Evolutionary conservation across 345 rosid genomes (phyloP).

Genomic region (Alliaria petiolata): DNA sequence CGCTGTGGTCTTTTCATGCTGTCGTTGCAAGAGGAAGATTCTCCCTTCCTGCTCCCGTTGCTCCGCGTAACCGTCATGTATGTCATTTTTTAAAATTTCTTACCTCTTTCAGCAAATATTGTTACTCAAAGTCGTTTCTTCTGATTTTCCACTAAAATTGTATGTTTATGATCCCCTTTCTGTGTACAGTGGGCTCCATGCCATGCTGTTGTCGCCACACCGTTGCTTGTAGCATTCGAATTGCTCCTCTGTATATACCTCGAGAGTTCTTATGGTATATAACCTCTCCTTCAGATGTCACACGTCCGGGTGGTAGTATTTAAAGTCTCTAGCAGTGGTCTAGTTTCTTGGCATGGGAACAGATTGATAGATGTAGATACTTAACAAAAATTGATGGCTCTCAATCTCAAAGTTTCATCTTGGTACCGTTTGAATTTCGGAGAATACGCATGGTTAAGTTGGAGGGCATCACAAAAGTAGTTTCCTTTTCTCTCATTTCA

Average conservation of each 20-base stretch:
- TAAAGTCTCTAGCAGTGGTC: background rate
- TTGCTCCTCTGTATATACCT: slow-evolving; percentile 95
- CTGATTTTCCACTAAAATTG: background rate
- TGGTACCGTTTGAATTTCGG: background rate
- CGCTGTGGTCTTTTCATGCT: slow-evolving; percentile 89
- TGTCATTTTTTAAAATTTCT: background rate
- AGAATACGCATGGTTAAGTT: background rate
- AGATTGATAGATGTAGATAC: background rate
- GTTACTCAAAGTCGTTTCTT: background rate
- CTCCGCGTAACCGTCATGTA: slow-evolving; percentile 92
- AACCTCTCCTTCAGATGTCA: background rate
- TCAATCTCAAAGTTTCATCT: background rate
- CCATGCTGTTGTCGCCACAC: slow-evolving; percentile 92
- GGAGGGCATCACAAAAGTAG: background rate
- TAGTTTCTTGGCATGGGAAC: background rate
- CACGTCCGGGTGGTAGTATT: background rate
- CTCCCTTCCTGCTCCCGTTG: slow-evolving; percentile 92
- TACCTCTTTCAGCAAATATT: background rate
- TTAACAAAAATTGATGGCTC: background rate
- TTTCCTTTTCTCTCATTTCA: slow-evolving; percentile 3
- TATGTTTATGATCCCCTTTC: slow-evolving; percentile 18
- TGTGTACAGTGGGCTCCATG: slow-evolving; percentile 98
- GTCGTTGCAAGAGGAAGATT: slow-evolving; percentile 95
- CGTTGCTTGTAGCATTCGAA: slow-evolving; percentile 91
- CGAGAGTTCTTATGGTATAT: slow-evolving; percentile 71